These are phyloP conservation scores for Aspergillus transmontanensis DNA, from an alignment of 2,329 filamentous ascomycete species.

Conservation along the genomic window DNA sequence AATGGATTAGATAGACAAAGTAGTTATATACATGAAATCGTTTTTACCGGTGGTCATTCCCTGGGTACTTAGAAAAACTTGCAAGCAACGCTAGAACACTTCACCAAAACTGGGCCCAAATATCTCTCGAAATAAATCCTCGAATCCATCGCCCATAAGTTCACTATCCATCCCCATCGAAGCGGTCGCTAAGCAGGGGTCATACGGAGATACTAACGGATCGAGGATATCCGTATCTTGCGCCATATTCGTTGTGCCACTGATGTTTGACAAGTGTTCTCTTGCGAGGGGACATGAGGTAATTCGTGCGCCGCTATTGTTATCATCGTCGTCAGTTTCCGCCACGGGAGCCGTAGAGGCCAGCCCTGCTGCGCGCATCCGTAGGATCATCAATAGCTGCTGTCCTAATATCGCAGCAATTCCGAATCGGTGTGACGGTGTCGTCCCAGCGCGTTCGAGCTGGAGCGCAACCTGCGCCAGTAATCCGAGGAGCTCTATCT, in stretches of 20 bases:
- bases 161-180: conserved; percentile 13
- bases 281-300: rapidly evolving
- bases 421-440: conserved; percentile 31
- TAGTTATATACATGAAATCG: no score
- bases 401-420: conserved; percentile 34
- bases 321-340: neutral
- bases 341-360: neutral
- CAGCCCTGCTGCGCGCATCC: conserved; percentile 21
- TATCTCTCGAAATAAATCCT: conserved; percentile 30
- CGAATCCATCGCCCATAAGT: conserved; percentile 24
- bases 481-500: conserved; percentile 30
- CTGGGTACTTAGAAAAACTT: no score
- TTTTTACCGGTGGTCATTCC: no score
- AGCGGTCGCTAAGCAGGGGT: conserved; percentile 24
- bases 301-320: rapidly evolving
- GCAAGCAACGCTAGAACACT: neutral
- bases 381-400: conserved; percentile 31
- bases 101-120: conserved; percentile 28
- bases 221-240: neutral
- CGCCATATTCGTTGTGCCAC: rapidly evolving
- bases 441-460: conserved; percentile 29
- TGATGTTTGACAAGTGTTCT: neutral
- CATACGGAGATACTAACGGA: conserved; percentile 19
- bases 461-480: conserved; percentile 30
- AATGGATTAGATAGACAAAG: no score